Base-by-base conservation (phyloP, 2,329 filamentous ascomycete species). In the Aspergillus calidoustus region DNA sequence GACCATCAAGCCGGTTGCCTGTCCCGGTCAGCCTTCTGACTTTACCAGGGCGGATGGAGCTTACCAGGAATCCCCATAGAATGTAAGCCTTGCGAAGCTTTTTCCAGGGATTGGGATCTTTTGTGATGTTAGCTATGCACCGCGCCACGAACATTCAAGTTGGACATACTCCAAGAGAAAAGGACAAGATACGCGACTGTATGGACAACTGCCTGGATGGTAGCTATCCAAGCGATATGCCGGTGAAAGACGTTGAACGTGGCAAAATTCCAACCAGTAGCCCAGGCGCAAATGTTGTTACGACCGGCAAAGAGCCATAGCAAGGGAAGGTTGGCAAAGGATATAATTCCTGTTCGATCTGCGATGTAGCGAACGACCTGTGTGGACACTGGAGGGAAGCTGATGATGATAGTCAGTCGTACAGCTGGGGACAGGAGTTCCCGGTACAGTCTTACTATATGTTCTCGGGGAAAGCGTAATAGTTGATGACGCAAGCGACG, bases 221-320 rank as follows among this genome's bases (percentile, higher is more conserved):
- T 88, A 6, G 87, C 82, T 2, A 89, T 80, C 19, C 88, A 80
- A 0, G 89, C 88, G 3, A 88, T 80, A 81, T 87, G 88, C 0
- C 89, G 84, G 72, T 91, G 89, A 56, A 90, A 90, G 46, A 86
- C 82, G 66, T 86, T 91, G 68, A 87, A 91, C 0, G 86, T 87
- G 1, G 82, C 82, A 71, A 89, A 90, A 11, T 85, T 86, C 88
- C 89, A 91, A 0, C 88, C 88, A 0, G 89, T 91, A 0, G 87
- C 71, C 86, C 86, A 89, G 58, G 90, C 77, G 17, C 90, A 80
- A 0, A 87, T 69, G 55, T 91, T 90, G 64, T 91, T 91, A 9
- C 89, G 80, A 70, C 86, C 85, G 0, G 84, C 86, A 65, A 91
- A 91, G 0, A 91, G 73, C 87, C 87, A 90, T 0, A 90, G 76